A percentile compares a stretch with the other conserved stretches of the same genome.
Conservation (phyloP, 2,329 filamentous ascomycete species). For the Clonostachys rosea region DNA sequence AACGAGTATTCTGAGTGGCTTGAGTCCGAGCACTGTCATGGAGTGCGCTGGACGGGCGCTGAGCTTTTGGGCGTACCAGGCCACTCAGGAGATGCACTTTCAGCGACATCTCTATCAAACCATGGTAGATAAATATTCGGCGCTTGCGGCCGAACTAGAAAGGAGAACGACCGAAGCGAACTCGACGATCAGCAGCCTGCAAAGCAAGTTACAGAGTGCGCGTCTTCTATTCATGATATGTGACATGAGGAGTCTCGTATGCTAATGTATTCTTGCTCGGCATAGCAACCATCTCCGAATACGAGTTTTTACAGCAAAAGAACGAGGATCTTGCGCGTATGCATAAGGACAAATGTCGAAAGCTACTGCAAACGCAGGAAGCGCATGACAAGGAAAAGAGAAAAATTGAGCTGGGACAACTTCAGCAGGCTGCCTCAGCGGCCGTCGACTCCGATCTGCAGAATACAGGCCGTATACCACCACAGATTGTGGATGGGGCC, state of each 20-base stretch:
- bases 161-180: conserved; percentile 73
- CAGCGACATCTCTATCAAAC: conserved; percentile 71
- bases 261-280: neutral
- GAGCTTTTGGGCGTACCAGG: conserved; percentile 84
- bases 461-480: conserved; percentile 3
- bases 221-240: neutral
- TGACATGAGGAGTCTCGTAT: too few relatives aligned
- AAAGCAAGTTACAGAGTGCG: conserved; percentile 47
- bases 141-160: conserved; percentile 63
- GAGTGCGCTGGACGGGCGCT: conserved; percentile 79
- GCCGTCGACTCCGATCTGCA: conserved; percentile 21
- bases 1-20: conserved; percentile 75
- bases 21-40: conserved; percentile 78
- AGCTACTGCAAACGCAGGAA: conserved; percentile 64
- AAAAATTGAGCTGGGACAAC: conserved; percentile 47
- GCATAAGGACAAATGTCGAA: conserved; percentile 66
- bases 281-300: conserved; percentile 52
- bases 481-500: too few relatives aligned
- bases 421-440: conserved; percentile 49
- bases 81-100: conserved; percentile 75
- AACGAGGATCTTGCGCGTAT: conserved; percentile 66
- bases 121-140: conserved; percentile 66
- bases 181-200: conserved; percentile 61
- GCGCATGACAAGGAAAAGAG: conserved; percentile 57
- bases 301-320: conserved; percentile 61